A percentile compares a stretch with the other conserved stretches of the same genome.
Conservation (phyloP, 2,329 filamentous ascomycete genomes). For the Hymenoscyphus fraxineus region DNA sequence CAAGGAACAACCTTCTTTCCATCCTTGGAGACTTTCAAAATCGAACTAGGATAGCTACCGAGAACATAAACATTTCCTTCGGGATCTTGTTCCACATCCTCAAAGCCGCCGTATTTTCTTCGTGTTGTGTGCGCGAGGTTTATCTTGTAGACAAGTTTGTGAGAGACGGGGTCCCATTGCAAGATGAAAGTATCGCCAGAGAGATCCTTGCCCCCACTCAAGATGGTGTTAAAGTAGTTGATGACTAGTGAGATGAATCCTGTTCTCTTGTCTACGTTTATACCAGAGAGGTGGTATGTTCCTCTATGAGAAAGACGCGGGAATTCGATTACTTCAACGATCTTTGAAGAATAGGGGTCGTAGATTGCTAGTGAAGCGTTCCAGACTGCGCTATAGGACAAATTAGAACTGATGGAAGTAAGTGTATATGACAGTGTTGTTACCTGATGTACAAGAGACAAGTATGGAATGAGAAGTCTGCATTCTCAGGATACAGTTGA, state of each 20-base stretch:
- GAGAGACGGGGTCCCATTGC: constrained; percentile 11
- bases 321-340: constrained; percentile 13
- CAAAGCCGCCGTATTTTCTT: constrained; percentile 13
- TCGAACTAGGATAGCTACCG: constrained; percentile 12
- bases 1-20: constrained; percentile 8
- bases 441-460: constrained; percentile 14
- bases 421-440: not conserved
- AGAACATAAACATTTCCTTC: constrained; percentile 13
- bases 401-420: not conserved
- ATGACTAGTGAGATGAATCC: constrained; percentile 15
- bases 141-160: constrained; percentile 8
- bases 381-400: constrained; percentile 9
- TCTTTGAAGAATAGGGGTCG: constrained; percentile 10
- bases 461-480: constrained; percentile 11
- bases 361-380: constrained; percentile 15
- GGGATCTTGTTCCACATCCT: constrained; percentile 17
- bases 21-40: constrained; percentile 9
- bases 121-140: constrained; percentile 14
- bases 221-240: constrained; percentile 9
- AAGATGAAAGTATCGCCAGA: constrained; percentile 15
- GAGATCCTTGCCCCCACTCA: constrained; percentile 8
- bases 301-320: constrained; percentile 7
- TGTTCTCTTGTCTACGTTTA: constrained; percentile 9
- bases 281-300: constrained; percentile 10
- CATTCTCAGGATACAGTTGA: constrained; percentile 17